A percentile compares a stretch with the other conserved stretches of the same genome.
These are phyloP conservation scores for Byssochlamys sp. DNA, from an alignment of 2,329 filamentous ascomycete species.

Conservation along the genomic window DNA sequence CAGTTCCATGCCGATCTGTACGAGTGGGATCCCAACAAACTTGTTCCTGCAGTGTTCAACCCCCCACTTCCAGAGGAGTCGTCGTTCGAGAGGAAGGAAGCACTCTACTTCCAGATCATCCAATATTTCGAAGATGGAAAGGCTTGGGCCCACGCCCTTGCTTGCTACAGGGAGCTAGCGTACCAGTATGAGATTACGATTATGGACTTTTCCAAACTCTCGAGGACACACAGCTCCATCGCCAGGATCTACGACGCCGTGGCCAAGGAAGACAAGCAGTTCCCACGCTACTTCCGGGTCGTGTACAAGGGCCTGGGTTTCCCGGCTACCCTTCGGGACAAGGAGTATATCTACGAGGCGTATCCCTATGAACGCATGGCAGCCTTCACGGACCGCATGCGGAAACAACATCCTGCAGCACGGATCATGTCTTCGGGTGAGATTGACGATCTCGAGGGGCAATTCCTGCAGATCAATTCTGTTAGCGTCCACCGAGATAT, in stretches of 20 bases:
- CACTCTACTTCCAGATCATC: slow-evolving; percentile 88
- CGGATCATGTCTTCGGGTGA: slow-evolving; percentile 64
- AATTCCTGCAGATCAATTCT: slow-evolving; percentile 73
- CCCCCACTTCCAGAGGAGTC: slow-evolving; percentile 74
- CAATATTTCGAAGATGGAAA: slow-evolving; percentile 90
- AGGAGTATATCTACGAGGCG: slow-evolving; percentile 86
- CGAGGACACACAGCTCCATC: slow-evolving; percentile 78
- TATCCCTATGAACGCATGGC: slow-evolving; percentile 64
- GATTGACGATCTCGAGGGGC: slow-evolving; percentile 75
- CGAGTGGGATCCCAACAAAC: slow-evolving; percentile 69
- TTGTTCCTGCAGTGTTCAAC: slow-evolving; percentile 57
- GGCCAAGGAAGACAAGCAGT: slow-evolving; percentile 65
- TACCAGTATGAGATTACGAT: slow-evolving; percentile 80
- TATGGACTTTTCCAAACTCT: slow-evolving; percentile 86
- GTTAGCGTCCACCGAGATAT: slow-evolving; percentile 76
- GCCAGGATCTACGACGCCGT: slow-evolving; percentile 85
- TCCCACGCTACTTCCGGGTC: slow-evolving; percentile 84
- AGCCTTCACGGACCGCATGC: slow-evolving; percentile 82
- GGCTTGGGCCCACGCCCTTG: slow-evolving; percentile 80
- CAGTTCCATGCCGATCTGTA: slow-evolving; percentile 87
- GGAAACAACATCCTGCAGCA: slow-evolving; percentile 77
- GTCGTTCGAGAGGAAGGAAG: slow-evolving; percentile 84
- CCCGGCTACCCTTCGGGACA: slow-evolving; percentile 68
- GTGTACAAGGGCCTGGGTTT: slow-evolving; percentile 84
- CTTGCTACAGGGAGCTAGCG: slow-evolving; percentile 82